These are phyloP conservation scores for Bromus sterilis DNA, from an alignment of 176 grass and related monocot genomes.

Conservation along the genomic window DNA sequence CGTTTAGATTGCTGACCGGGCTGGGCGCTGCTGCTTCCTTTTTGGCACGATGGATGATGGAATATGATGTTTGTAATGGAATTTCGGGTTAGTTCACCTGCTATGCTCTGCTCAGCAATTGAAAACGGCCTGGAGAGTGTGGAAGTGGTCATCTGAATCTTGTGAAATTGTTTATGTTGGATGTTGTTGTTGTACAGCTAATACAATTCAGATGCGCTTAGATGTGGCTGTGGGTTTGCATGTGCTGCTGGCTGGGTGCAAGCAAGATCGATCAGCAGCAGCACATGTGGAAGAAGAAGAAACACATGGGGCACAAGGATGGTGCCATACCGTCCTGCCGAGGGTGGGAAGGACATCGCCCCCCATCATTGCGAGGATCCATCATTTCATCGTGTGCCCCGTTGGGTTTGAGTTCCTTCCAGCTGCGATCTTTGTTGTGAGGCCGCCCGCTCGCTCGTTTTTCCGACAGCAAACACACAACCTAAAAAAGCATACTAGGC, in stretches of 20 bases:
- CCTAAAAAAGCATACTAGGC: constrained; percentile 9
- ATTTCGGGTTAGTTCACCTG: constrained; percentile 10
- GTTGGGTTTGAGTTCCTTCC: neutral
- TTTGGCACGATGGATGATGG: neutral
- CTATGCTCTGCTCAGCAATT: no score
- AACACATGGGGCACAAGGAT: neutral
- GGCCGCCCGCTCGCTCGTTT: constrained; percentile 1
- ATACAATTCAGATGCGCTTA: neutral
- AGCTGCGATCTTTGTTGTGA: neutral
- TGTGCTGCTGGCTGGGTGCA: neutral
- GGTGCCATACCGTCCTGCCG: neutral
- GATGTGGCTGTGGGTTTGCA: neutral
- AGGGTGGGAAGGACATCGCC: neutral
- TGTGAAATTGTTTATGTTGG: neutral
- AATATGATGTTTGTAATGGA: neutral
- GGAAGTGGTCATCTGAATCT: neutral
- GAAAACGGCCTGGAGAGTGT: no score
- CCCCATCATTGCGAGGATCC: constrained; percentile 1
- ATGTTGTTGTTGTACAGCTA: neutral
- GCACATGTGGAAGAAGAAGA: neutral
- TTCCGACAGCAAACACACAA: constrained; percentile 3
- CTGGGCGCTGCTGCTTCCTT: neutral
- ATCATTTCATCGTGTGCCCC: constrained; percentile 4
- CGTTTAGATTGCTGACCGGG: constrained; percentile 41
- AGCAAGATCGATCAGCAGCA: no score